phyloP scores from a whole-genome alignment of 148 eudicot genomes.

The Vaccinium darrowii region DNA sequence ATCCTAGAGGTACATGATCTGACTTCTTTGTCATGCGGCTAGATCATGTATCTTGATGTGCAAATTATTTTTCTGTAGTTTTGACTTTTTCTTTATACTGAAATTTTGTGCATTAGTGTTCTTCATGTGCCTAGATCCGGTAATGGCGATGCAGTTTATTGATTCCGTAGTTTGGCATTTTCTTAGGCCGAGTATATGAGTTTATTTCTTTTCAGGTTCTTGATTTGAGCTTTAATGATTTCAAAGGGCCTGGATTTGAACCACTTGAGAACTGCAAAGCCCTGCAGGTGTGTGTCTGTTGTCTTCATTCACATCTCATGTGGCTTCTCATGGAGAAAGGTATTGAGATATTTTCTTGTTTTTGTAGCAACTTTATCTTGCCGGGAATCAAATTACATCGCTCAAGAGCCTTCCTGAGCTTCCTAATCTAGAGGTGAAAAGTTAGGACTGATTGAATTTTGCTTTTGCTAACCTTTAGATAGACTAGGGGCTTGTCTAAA shows the following conservation, averaged over 20 bases:
- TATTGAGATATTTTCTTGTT: slow-evolving; percentile 14
- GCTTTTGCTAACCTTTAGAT: neutral
- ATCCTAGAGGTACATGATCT: neutral
- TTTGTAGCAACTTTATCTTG: slow-evolving; percentile 95
- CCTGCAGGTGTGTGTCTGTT: slow-evolving; percentile 61
- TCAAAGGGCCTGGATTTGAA: slow-evolving; percentile 96
- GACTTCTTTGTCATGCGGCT: slow-evolving; percentile 2
- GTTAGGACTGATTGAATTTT: neutral
- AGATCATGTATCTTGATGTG: neutral
- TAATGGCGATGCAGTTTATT: neutral
- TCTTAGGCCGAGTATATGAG: neutral
- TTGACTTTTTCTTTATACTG: neutral
- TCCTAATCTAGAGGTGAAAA: slow-evolving; percentile 88
- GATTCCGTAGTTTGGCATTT: neutral
- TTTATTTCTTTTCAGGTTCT: slow-evolving; percentile 63
- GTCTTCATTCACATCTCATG: slow-evolving; percentile 4
- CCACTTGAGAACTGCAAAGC: slow-evolving; percentile 88
- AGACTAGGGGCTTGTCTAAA: neutral
- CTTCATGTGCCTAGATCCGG: neutral
- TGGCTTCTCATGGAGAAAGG: slow-evolving; percentile 5
- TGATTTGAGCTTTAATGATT: slow-evolving; percentile 96
- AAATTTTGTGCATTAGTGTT: neutral
- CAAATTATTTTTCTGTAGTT: neutral
- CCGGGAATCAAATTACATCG: slow-evolving; percentile 95
- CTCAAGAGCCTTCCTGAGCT: slow-evolving; percentile 89